Evolutionary conservation across 768 basidiomycete species (phyloP).

Genomic region (Chalciporus pseudorubinellus): DNA sequence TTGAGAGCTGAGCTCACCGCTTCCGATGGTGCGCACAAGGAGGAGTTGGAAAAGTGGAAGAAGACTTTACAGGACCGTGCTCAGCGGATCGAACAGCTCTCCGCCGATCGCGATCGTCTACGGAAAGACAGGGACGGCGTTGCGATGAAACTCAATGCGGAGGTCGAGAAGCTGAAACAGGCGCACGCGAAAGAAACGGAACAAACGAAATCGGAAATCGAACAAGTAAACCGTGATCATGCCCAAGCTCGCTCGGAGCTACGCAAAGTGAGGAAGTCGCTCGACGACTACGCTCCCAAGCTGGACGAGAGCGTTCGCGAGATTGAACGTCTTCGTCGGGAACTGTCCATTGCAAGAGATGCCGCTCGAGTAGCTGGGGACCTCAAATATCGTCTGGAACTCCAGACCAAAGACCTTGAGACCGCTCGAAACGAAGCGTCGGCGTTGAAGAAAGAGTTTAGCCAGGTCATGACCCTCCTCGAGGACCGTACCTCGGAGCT

Average conservation of each 20-base stretch:
- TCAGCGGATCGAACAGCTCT: conserved; percentile 19
- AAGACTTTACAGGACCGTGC: conserved; percentile 17
- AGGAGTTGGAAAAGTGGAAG: conserved; percentile 18
- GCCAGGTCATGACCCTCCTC: conserved; percentile 31
- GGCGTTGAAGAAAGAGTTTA: conserved; percentile 27
- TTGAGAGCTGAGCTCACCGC: conserved; percentile 13
- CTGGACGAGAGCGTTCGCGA: conserved; percentile 20
- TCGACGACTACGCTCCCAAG: conserved; percentile 17
- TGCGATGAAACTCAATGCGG: conserved; percentile 11
- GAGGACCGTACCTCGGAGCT: conserved; percentile 43
- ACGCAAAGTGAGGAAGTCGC: conserved; percentile 15
- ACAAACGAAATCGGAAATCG: conserved; percentile 19
- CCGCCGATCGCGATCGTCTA: conserved; percentile 24
- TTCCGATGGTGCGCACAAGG: conserved; percentile 4
- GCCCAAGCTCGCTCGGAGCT: conserved; percentile 22
- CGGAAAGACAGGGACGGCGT: conserved; percentile 23
- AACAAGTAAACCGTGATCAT: conserved; percentile 24
- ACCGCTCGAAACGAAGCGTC: conserved; percentile 29
- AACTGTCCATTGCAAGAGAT: conserved; percentile 16
- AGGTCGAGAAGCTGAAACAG: conserved; percentile 23
- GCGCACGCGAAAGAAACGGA: conserved; percentile 15
- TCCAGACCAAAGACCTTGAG: conserved; percentile 21
- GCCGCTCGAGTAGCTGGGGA: conserved; percentile 7
- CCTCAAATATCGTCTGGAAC: conserved; percentile 15
- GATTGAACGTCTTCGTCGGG: conserved; percentile 15